Base-by-base conservation (phyloP, 257 asterid genomes). In the Cruciata laevipes region DNA sequence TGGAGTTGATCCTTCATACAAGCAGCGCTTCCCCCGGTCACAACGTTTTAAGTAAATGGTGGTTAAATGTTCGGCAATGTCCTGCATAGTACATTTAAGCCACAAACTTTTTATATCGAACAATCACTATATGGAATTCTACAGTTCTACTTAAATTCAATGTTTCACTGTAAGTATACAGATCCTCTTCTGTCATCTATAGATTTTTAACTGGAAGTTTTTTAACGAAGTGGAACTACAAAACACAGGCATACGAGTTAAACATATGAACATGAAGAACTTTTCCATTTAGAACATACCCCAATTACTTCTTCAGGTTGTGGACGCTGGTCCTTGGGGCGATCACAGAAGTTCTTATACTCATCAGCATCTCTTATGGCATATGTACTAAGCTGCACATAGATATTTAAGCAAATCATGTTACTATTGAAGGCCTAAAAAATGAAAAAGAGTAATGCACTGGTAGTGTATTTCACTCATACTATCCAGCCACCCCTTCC, bases 321-420 rank as follows among this genome's bases (percentile, higher is more conserved):
- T 63, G 99, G 96, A 61, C 89, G 86, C 78, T 94, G 99, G 80
- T 94, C 96, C 78, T 77, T 84, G 56, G 95, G 79, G 35, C 99
- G 90, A 80, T 94, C 99, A 74, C 97, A 94, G 23, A 90, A 90
- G 83, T 88, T 90, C 88, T 80, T 90, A 85, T 94, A 94, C 84
- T 94, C 99, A 84, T 90, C 97, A 13, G 96, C 95, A 74, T 92
- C 98, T 78, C 96, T 84, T 82, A 92, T 89, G 61, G 95, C 97
- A 68, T 77, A 85, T 21, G 99, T 85, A 72, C 95, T 81, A 63
- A 94, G 73, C 99, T 94, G 86, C 74, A 47, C 68, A 70, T 51
- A 33, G 8, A 6, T 5, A 44, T 25, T 24, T 16, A 32, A 32
- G 47, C 10, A 31, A 33, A 61, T 32, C 66, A 61, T 61, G 18